phyloP scores from a whole-genome alignment of 495 filamentous ascomycete species.

The Aspergillus cristatus region DNA sequence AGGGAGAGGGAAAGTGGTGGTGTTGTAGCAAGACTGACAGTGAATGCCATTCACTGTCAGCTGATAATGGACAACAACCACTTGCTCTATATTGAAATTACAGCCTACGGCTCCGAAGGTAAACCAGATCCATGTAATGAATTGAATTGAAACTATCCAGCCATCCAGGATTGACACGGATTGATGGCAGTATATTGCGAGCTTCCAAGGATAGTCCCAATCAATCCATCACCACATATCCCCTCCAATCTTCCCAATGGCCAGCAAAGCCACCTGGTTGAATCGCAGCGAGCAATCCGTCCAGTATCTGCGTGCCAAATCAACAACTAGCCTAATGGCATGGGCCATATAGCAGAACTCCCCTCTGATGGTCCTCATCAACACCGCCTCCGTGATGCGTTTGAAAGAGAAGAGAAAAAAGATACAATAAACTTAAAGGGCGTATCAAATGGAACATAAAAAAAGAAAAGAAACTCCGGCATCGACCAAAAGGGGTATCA shows the following conservation, averaged over 20 bases:
- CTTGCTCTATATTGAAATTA: no score
- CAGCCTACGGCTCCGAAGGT: no score
- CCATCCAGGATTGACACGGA: neutral
- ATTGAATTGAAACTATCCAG: constrained; percentile 9
- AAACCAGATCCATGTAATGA: constrained; percentile 1
- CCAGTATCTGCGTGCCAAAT: no score
- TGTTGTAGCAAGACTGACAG: no score
- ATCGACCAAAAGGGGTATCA: constrained; percentile 1
- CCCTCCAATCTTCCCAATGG: no score
- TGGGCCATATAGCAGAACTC: neutral
- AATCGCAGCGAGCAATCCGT: no score
- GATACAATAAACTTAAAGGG: constrained; percentile 2
- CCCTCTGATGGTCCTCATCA: neutral
- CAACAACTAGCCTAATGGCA: neutral
- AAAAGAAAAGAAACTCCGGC: neutral
- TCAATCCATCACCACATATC: neutral
- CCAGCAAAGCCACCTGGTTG: no score
- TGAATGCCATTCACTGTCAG: no score
- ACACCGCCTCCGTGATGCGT: constrained; percentile 1
- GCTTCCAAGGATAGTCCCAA: neutral
- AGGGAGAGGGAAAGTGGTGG: no score
- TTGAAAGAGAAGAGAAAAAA: neutral
- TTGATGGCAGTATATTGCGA: neutral
- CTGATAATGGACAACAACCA: no score
- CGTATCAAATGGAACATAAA: neutral